phyloP scores from a whole-genome alignment of 2,329 filamentous ascomycete genomes.

The Apiospora koreana region DNA sequence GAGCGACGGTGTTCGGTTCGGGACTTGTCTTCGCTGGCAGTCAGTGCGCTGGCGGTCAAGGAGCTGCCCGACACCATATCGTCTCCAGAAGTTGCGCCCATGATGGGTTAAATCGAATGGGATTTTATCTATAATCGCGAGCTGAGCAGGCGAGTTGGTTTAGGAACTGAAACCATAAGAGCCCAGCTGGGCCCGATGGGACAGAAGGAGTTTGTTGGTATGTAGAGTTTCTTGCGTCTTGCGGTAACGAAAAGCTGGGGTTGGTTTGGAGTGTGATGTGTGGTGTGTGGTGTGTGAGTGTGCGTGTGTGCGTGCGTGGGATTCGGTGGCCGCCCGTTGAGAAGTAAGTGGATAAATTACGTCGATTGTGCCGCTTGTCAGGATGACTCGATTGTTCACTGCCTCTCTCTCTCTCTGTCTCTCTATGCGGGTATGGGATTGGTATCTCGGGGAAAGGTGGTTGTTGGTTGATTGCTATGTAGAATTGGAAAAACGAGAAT shows the following conservation, averaged over 20 bases:
- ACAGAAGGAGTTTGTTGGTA: conserved; percentile 11
- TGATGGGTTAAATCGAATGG: conserved; percentile 2
- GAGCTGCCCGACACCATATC: conserved; percentile 7
- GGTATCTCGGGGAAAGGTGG: neutral
- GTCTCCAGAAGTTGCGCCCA: conserved; percentile 13
- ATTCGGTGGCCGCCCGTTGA: conserved; percentile 6
- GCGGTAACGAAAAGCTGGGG: conserved; percentile 19
- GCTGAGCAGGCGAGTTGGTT: conserved; percentile 3
- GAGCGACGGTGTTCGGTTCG: conserved; percentile 11
- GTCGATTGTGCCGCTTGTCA: neutral
- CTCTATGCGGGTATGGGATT: neutral
- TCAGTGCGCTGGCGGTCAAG: conserved; percentile 14
- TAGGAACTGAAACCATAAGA: conserved; percentile 18
- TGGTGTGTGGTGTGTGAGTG: no score
- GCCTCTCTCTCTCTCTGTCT: neutral
- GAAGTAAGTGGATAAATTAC: conserved; percentile 1
- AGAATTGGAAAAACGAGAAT: neutral
- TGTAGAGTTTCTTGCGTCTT: conserved; percentile 16
- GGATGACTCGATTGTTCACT: neutral
- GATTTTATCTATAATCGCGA: neutral
- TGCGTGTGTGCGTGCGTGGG: neutral
- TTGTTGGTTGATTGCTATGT: neutral
- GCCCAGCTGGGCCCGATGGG: conserved; percentile 33
- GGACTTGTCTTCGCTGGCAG: conserved; percentile 19
- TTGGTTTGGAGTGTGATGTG: neutral